Evolutionary conservation across 2,329 filamentous ascomycete genomes (phyloP), one percentile per base, ranked within the genome.

Genomic region (Colletotrichum sp.): DNA sequence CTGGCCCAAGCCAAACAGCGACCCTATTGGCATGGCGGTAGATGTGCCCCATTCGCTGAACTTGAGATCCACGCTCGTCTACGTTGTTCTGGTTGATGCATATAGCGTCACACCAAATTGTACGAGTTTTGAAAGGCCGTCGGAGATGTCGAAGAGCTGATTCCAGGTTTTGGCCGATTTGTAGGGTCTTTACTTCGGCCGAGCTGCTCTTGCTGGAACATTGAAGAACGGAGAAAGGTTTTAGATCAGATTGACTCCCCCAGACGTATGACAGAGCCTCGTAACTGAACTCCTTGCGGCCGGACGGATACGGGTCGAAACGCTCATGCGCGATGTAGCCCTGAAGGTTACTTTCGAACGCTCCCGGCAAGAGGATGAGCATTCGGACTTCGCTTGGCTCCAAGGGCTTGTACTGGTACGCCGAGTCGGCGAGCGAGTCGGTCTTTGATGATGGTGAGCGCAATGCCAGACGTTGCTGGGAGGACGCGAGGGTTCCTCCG

Each of bases 51-150:
- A 81, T 82, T 52, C 73, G 75, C 3, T 71, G 66, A 11, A 82
- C 78, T 13, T 80, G 78, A 0, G 34, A 34, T 2, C 71, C 71
- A 22, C 78, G 78, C 52, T 82, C 80, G 1, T 29, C 57, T 2
- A 76, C 8, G 22, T 80, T 69, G 8, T 19, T 29, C 72, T 82
- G 79, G 30, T 81, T 72, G 64, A 81, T 79, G 55, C 80, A 80
- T 6, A 80, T 71, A 2, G 79, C 79, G 27, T 82, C 80, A 8
- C 79, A 57, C 80, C 80, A 82, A 25, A 81, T 44, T 0, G 32
- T 29, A 30, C 30, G 27, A 5, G 67, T 29, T 69, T 34, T 6
- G 9, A 2, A 8, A 2, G n/a, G 16, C 2, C 49, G 49, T 3
- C 71, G 71, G 0, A 73, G 34, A 11, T 69, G 71, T 12, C 71